Conservation (phyloP, 768 basidiomycete species). For the Boletellus ananas region DNA sequence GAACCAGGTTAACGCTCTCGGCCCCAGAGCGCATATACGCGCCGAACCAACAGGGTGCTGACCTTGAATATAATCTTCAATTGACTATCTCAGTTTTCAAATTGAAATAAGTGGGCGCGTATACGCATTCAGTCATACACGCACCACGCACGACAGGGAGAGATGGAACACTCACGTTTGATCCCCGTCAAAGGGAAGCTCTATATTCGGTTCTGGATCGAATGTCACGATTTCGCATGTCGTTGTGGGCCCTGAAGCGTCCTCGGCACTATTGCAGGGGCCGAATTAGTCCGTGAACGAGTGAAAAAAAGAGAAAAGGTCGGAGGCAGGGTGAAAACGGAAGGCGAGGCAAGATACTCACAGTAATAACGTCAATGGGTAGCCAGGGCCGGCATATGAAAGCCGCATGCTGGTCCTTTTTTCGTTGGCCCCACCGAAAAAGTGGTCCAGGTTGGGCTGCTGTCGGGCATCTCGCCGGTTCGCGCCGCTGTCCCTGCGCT, state of each 20-base stretch:
- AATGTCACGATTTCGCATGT: constrained; percentile 85
- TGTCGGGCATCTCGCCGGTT: constrained; percentile 17
- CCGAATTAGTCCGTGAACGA: constrained; percentile 1
- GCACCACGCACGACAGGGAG: neutral
- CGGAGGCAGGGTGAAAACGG: neutral
- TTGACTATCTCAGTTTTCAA: constrained; percentile 40
- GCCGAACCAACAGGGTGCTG: constrained; percentile 6
- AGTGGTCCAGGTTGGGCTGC: constrained; percentile 40
- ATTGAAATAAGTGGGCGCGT: neutral
- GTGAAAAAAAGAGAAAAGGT: neutral
- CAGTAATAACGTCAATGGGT: constrained; percentile 77
- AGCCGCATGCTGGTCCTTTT: constrained; percentile 84
- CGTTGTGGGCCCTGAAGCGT: constrained; percentile 76
- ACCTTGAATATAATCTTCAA: constrained; percentile 87
- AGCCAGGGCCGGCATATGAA: constrained; percentile 73
- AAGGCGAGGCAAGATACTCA: constrained; percentile 36
- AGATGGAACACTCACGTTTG: constrained; percentile 42
- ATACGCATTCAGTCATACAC: constrained; percentile 7
- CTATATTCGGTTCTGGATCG: constrained; percentile 76
- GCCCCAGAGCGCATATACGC: neutral
- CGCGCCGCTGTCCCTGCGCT: constrained; percentile 33
- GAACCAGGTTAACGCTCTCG: neutral
- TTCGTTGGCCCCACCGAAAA: constrained; percentile 47
- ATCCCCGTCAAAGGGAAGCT: constrained; percentile 72
- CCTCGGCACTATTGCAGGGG: constrained; percentile 55